phyloP scores from a whole-genome alignment of 306 rosid genomes.

The Notholithocarpus densiflorus region DNA sequence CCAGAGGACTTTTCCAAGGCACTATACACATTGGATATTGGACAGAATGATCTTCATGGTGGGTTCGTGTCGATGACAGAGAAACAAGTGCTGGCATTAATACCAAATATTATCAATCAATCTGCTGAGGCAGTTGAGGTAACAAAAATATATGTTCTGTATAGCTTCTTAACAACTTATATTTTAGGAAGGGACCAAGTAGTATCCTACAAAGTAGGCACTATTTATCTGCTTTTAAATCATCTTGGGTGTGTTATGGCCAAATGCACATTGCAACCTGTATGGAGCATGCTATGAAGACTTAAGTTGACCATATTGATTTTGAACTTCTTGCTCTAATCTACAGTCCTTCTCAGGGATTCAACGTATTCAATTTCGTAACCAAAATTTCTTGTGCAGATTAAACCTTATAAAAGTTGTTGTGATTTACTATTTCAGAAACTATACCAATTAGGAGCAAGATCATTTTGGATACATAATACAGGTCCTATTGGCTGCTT shows the following conservation, averaged over 20 bases:
- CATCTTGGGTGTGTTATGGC: background rate
- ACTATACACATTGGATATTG: slow-evolving; percentile 28
- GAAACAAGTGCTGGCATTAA: slow-evolving; percentile 14
- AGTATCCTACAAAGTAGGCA: background rate
- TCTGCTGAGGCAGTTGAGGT: slow-evolving; percentile 17
- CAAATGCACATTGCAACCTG: background rate
- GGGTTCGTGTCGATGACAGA: slow-evolving; percentile 10
- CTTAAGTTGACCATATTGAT: background rate
- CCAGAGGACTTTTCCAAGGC: slow-evolving; percentile 30
- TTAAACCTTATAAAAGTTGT: too few species aligned
- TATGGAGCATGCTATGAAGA: background rate
- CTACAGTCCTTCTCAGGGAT: background rate
- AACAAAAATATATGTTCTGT: background rate
- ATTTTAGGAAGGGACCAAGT: background rate
- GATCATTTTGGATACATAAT: slow-evolving; percentile 26
- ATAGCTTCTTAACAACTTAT: background rate
- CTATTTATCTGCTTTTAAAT: background rate
- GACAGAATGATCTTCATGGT: slow-evolving; percentile 29
- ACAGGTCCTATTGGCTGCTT: slow-evolving; percentile 34
- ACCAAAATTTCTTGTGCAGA: background rate
- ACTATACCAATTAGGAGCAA: slow-evolving; percentile 29
- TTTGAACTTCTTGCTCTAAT: background rate
- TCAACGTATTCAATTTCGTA: background rate
- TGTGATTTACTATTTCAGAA: slow-evolving; percentile 2
- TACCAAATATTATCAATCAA: slow-evolving; percentile 9